Conservation (phyloP, 2,329 filamentous ascomycete species). For the Exophiala lecanii-corni region DNA sequence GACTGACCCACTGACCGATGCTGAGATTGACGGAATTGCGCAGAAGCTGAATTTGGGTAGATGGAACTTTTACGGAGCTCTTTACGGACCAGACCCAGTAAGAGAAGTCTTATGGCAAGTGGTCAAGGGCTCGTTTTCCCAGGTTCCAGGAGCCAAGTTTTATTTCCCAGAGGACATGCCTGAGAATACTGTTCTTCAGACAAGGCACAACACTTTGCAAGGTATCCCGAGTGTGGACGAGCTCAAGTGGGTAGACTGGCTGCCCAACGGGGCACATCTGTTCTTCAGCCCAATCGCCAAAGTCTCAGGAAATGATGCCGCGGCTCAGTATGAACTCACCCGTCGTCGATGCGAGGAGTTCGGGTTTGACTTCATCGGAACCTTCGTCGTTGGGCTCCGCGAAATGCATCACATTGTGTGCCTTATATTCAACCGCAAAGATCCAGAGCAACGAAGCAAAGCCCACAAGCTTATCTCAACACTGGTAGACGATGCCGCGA, state of each 20-base stretch:
- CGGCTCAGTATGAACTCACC: slow-evolving; percentile 42
- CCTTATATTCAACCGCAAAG: slow-evolving; percentile 48
- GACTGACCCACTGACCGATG: slow-evolving; percentile 35
- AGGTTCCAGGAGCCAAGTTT: slow-evolving; percentile 41
- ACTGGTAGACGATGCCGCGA: slow-evolving; percentile 35
- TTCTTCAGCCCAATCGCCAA: slow-evolving; percentile 52
- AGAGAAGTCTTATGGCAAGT: slow-evolving; percentile 34
- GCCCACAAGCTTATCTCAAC: slow-evolving; percentile 35
- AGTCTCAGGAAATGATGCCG: slow-evolving; percentile 46
- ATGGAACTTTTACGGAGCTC: slow-evolving; percentile 51
- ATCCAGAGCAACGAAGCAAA: slow-evolving; percentile 36
- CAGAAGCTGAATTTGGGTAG: slow-evolving; percentile 40
- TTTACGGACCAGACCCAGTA: slow-evolving; percentile 35
- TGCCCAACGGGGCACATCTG: slow-evolving; percentile 49
- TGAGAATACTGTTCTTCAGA: slow-evolving; percentile 31
- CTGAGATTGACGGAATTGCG: slow-evolving; percentile 40
- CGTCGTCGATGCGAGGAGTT: slow-evolving; percentile 37
- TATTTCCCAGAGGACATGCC: slow-evolving; percentile 40
- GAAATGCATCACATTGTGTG: slow-evolving; percentile 56
- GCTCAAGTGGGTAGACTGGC: slow-evolving; percentile 47
- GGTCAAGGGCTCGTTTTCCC: slow-evolving; percentile 42
- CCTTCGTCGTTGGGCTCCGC: slow-evolving; percentile 48
- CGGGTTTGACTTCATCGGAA: slow-evolving; percentile 49
- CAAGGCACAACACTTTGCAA: slow-evolving; percentile 26
- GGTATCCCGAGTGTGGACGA: slow-evolving; percentile 31